phyloP scores from a whole-genome alignment of 176 grass and related monocot genomes.

The Juncus effusus region DNA sequence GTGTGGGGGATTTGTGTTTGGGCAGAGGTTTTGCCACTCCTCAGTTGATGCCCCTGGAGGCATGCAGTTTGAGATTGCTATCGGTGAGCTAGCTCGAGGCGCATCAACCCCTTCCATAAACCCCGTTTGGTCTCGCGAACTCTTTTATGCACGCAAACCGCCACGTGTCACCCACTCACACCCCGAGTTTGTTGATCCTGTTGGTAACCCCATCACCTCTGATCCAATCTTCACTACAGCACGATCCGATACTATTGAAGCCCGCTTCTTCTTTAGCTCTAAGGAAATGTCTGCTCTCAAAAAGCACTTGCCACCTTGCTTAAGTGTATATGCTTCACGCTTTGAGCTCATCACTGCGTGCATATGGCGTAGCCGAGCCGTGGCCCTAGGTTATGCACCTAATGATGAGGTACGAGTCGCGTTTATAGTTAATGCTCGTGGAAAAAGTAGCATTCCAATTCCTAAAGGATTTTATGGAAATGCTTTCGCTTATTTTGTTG shows the following conservation, averaged over 20 bases:
- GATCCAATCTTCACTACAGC: not conserved
- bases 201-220: not conserved
- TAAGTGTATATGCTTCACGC: slow-evolving; percentile 5
- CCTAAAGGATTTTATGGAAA: slow-evolving; percentile 71
- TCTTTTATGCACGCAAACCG: slow-evolving; percentile 33
- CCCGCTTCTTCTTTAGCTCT: slow-evolving; percentile 27
- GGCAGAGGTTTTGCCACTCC: slow-evolving; percentile 52
- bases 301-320: not conserved
- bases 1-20: slow-evolving; percentile 59
- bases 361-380: slow-evolving; percentile 59
- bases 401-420: slow-evolving; percentile 51
- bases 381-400: slow-evolving; percentile 37
- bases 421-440: slow-evolving; percentile 62
- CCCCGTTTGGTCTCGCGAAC: slow-evolving; percentile 45
- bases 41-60: slow-evolving; percentile 40
- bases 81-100: slow-evolving; percentile 51
- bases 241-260: not conserved
- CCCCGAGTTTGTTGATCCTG: slow-evolving; percentile 34
- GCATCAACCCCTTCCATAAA: slow-evolving; percentile 21
- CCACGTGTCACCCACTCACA: slow-evolving; percentile 40
- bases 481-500: slow-evolving; percentile 57
- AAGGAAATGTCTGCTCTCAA: slow-evolving; percentile 17
- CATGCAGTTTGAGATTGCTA: slow-evolving; percentile 59
- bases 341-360: slow-evolving; percentile 64
- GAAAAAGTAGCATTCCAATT: slow-evolving; percentile 30